Base-by-base conservation (phyloP, 139 green algal genomes). In the Auxenochlorella pyrenoidosa region DNA sequence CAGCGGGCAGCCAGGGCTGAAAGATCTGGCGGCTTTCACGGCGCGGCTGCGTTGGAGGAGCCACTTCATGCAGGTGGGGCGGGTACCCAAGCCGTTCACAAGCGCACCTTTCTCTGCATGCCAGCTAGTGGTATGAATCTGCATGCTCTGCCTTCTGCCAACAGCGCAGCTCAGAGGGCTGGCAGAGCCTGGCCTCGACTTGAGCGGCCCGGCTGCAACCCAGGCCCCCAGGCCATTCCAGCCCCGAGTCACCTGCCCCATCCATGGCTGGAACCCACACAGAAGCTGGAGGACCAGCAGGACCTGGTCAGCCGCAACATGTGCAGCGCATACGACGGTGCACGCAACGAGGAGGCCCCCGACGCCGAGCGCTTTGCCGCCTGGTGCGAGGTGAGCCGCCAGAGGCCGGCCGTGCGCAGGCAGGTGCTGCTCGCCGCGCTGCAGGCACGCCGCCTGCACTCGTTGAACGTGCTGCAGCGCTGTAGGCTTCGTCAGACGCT, bases 241-340 rank as follows among this genome's bases (percentile, higher is more conserved):
- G 16, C 47, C 47, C 8, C 6, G 47, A 6, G 6, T 58, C 12
- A 2, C 54, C 54, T 63, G 54, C 54, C 13, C 18, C 54, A 63
- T 63, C 18, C 54, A 63, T 63, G 54, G 1, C 1, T 34, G 18
- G 15, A 21, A 6, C n/a, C 47, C 34, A 30, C 34, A 28, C 68
- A 81, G 75, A 81, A 81, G 75, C 75, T 81, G 75, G 75, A 81
- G 44, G 75, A 81, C 21, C 28, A 81, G 75, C 68, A n/a, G 8
- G 47, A 47, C 41, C 44, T 81, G 75, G 75, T 81, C 41, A 28
- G 26, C 4, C 28, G 22, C 28, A 81, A 81, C 75, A 65, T 81
- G 75, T 81, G 75, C 44, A 34, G 41, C 26, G 75, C 75, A 1
- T 81, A 81, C 44, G 75, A 81, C 21, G 75, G 75, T 13, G 75